Evolutionary conservation across 2,329 filamentous ascomycete genomes (phyloP), one percentile per base, ranked within the genome.

Genomic region (Colletotrichum sp.): DNA sequence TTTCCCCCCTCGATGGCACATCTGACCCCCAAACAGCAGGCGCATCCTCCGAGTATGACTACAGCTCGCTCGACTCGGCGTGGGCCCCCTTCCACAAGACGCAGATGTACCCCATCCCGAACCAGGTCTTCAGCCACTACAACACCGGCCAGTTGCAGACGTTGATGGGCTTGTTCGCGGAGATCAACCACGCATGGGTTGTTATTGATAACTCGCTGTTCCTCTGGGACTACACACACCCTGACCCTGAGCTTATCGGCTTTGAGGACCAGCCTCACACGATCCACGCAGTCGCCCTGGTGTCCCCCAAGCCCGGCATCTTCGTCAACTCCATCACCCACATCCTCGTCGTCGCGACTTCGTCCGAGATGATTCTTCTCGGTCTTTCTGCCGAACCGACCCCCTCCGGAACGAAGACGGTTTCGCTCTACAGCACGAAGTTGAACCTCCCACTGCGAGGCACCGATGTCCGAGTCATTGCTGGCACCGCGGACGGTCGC

Each of bases 171-270:
- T 88, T 99, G 38, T 98, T 99, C 84, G 95, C 97, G 21, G 95
- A 97, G 84, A 90, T 99, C 81, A 96, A 96, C 81, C 96, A 98
- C 84, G 97, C 96, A 34, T 99, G 96, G 94, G 94, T 98, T 71
- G 92, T 95, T 28, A 97, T 99, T 82, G 97, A 99, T 86, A 98
- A 98, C 86, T 95, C 95, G 77, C 89, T 99, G 59, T 99, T 98
- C 83, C 89, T 99, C 18, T 99, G 97, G 97, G 96, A 99, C 85
- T 99, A 98, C 84, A 98, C 96, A 8, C 91, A 95, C 82, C 92
- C 95, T n/a, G 95, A 96, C 79, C 95, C 96, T 7, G 95, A 98
- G 82, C 89, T 98, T 56, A 94, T 98, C 78, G 96, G 96, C 21
- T 98, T 95, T 81, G 96, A 98, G 83, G 96, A 98, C 79, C 94